These are phyloP conservation scores for Dunaliella sp. DNA, from an alignment of 139 green algal genomes.

Conservation along the genomic window DNA sequence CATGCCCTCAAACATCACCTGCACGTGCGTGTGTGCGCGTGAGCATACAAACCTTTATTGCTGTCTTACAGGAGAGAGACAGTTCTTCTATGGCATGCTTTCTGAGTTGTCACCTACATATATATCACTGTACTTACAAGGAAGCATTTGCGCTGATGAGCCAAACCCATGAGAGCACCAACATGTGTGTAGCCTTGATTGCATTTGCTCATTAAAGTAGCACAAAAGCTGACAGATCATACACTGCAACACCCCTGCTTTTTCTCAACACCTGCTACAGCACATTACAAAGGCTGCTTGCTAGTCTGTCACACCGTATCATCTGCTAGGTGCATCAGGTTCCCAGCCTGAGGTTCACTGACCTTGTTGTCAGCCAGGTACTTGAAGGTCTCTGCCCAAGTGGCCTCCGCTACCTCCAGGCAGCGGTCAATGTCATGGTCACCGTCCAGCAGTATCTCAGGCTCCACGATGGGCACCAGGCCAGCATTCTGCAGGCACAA, in stretches of 20 bases:
- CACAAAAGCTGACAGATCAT: too few relatives aligned
- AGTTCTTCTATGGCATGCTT: neutral
- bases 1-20: slow-evolving; percentile 99
- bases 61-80: too few relatives aligned
- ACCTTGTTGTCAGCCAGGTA: slow-evolving; percentile 75
- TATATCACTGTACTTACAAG: neutral
- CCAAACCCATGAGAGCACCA: too few relatives aligned
- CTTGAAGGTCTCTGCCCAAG: slow-evolving; percentile 99
- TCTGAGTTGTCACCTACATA: neutral
- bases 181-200: too few relatives aligned
- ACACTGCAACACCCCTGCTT: too few relatives aligned
- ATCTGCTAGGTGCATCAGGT: neutral
- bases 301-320: neutral
- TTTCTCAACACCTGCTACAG: neutral
- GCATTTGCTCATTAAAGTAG: too few relatives aligned
- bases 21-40: slow-evolving; percentile 7
- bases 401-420: slow-evolving; percentile 77
- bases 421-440: slow-evolving; percentile 85
- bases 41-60: too few relatives aligned
- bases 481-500: slow-evolving; percentile 84
- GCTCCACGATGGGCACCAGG: slow-evolving; percentile 98
- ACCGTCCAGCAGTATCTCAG: slow-evolving; percentile 96
- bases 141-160: neutral
- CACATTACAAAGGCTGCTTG: neutral
- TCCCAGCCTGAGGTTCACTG: too few relatives aligned